Evolutionary conservation across 352 stramenopile species (phyloP).

Genomic region (Thalassiosira allenii): DNA sequence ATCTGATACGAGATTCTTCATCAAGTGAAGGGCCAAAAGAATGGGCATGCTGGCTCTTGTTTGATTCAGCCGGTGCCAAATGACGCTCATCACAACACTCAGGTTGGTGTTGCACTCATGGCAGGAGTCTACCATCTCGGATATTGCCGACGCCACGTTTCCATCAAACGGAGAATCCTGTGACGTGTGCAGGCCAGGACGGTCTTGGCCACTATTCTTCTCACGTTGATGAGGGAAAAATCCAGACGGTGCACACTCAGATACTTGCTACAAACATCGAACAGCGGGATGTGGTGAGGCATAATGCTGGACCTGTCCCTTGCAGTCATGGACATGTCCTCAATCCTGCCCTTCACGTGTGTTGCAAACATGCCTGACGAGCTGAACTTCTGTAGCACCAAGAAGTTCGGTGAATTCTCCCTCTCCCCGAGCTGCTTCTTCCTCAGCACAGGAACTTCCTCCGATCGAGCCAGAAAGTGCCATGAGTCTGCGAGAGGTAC

Average conservation of each 20-base stretch:
- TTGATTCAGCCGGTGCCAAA: conserved; percentile 60
- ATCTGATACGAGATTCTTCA: conserved; percentile 63
- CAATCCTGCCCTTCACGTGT: conserved; percentile 47
- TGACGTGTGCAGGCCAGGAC: conserved; percentile 46
- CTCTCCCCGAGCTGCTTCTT: conserved; percentile 64
- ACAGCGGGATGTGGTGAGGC: conserved; percentile 62
- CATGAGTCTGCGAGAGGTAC: conserved; percentile 54
- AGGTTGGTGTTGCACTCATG: conserved; percentile 57
- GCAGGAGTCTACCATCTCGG: conserved; percentile 49
- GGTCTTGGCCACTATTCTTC: conserved; percentile 54
- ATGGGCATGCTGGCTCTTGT: conserved; percentile 37
- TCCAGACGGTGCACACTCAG: conserved; percentile 57
- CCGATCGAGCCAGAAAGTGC: conserved; percentile 58
- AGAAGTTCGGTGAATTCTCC: conserved; percentile 53
- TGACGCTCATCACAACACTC: conserved; percentile 54
- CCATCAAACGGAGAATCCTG: conserved; percentile 52
- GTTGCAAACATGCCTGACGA: conserved; percentile 53
- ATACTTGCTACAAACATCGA: conserved; percentile 63
- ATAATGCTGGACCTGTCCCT: conserved; percentile 55
- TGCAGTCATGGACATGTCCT: conserved; percentile 54
- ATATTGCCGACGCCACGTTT: conserved; percentile 40
- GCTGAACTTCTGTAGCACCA: conserved; percentile 50
- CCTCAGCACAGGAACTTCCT: conserved; percentile 59
- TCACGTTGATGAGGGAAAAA: conserved; percentile 57
- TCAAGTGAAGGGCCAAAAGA: conserved; percentile 56